Percentiles rank a stretch among this genome's conserved stretches.
These are phyloP conservation scores for Calocybe gangraenosa DNA, from an alignment of 768 basidiomycete species.

Conservation along the genomic window DNA sequence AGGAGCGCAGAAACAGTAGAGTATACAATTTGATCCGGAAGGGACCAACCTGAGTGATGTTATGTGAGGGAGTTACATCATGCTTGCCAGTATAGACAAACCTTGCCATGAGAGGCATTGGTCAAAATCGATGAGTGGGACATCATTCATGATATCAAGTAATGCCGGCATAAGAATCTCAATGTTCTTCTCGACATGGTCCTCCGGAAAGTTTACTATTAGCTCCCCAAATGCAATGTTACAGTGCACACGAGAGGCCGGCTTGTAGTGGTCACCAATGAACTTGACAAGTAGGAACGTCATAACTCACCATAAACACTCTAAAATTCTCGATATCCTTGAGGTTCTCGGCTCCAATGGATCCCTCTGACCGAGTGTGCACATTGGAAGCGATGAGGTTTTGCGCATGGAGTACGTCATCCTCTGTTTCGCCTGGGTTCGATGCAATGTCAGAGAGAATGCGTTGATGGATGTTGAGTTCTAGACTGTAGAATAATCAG, in stretches of 20 bases:
- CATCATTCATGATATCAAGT: slow-evolving; percentile 63
- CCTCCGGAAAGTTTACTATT: slow-evolving; percentile 57
- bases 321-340: slow-evolving; percentile 26
- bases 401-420: slow-evolving; percentile 44
- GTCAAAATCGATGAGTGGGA: slow-evolving; percentile 77
- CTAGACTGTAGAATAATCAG: slow-evolving; percentile 45
- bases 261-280: no score
- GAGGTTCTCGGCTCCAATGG: slow-evolving; percentile 23
- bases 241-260: slow-evolving; percentile 69
- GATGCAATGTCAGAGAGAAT: slow-evolving; percentile 73
- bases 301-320: slow-evolving; percentile 36
- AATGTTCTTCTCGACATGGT: slow-evolving; percentile 45
- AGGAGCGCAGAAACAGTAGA: slow-evolving; percentile 76
- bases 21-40: slow-evolving; percentile 81
- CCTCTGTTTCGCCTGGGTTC: slow-evolving; percentile 44
- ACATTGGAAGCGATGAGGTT: slow-evolving; percentile 61
- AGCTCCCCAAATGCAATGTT: slow-evolving; percentile 84
- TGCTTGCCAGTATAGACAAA: slow-evolving; percentile 23
- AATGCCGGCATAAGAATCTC: slow-evolving; percentile 56
- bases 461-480: slow-evolving; percentile 72
- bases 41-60: slow-evolving; percentile 68
- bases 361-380: slow-evolving; percentile 33
- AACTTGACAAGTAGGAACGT: slow-evolving; percentile 1
- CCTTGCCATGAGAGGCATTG: slow-evolving; percentile 77
- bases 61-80: neutral